Conservation (phyloP, 1,139 yeast genomes). For the Kodamaea sp. region DNA sequence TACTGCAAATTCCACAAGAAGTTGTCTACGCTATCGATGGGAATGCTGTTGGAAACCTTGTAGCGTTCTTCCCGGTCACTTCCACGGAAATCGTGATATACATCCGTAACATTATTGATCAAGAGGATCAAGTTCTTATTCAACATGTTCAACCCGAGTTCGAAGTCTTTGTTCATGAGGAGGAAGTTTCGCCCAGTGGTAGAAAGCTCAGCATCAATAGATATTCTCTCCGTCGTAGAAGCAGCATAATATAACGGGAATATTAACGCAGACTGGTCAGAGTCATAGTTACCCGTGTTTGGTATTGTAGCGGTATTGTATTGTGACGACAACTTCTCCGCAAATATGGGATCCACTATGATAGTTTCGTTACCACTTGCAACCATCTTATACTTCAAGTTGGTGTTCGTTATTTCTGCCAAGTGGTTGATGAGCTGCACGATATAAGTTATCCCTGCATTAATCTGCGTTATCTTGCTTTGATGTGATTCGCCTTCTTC, state of each 20-base stretch:
- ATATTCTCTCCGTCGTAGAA: constrained; percentile 22
- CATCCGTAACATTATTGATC: constrained; percentile 24
- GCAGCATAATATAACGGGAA: constrained; percentile 35
- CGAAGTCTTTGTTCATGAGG: constrained; percentile 31
- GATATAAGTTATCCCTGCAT: constrained; percentile 36
- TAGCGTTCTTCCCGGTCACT: background rate
- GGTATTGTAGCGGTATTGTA: background rate
- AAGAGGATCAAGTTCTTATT: constrained; percentile 34
- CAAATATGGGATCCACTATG: constrained; percentile 27
- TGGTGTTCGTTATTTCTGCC: constrained; percentile 27
- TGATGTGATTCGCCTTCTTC: constrained; percentile 11
- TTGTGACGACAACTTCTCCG: constrained; percentile 1
- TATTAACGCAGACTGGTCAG: background rate
- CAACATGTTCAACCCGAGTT: constrained; percentile 34
- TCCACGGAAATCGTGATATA: constrained; percentile 18
- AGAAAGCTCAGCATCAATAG: constrained; percentile 11
- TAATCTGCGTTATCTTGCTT: constrained; percentile 26
- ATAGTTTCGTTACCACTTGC: constrained; percentile 24
- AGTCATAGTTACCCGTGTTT: too few species aligned
- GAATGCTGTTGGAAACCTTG: constrained; percentile 24
- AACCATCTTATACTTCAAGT: constrained; percentile 31
- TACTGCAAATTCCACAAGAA: constrained; percentile 46
- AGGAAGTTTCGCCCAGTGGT: constrained; percentile 11
- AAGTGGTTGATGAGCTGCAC: constrained; percentile 27
- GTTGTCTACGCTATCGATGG: constrained; percentile 44